Conservation (phyloP, 306 rosid species). For the Malus orientalis region DNA sequence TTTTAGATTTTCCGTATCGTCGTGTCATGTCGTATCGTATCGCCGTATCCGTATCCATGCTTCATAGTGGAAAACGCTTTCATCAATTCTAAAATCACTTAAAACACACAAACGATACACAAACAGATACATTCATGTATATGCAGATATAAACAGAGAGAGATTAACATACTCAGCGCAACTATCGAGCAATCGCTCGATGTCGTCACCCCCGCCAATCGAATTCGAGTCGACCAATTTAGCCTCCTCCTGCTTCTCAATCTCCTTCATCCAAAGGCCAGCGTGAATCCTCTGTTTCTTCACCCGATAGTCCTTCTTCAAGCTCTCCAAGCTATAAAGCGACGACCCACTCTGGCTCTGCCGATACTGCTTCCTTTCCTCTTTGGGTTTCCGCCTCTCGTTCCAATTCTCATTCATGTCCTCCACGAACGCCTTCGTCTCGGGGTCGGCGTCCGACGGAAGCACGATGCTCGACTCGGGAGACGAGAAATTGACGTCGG, state of each 20-base stretch:
- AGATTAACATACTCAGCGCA: conserved; percentile 58
- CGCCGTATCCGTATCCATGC: too few relatives aligned
- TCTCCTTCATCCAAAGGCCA: conserved; percentile 87
- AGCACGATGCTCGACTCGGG: conserved; percentile 23
- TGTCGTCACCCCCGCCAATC: conserved; percentile 48
- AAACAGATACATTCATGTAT: not conserved
- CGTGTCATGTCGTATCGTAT: too few relatives aligned
- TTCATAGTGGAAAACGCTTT: too few relatives aligned
- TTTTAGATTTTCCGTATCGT: too few relatives aligned
- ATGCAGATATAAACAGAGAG: not conserved
- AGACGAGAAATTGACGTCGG: conserved; percentile 54
- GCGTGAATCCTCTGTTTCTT: conserved; percentile 86
- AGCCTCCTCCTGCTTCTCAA: conserved; percentile 83
- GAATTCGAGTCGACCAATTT: conserved; percentile 43
- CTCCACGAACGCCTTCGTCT: conserved; percentile 79
- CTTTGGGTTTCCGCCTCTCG: conserved; percentile 50
- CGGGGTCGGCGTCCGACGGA: conserved; percentile 45
- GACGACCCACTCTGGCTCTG: conserved; percentile 26
- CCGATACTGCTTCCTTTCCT: conserved; percentile 11
- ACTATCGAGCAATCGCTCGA: conserved; percentile 79
- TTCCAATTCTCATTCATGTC: conserved; percentile 89
- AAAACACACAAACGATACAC: not conserved
- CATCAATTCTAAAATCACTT: too few relatives aligned
- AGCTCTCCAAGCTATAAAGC: conserved; percentile 63
- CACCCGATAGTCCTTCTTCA: conserved; percentile 84